These are phyloP conservation scores for Spongispora temasekensis DNA, from an alignment of 1,284 basidiomycete genomes.

Conservation along the genomic window DNA sequence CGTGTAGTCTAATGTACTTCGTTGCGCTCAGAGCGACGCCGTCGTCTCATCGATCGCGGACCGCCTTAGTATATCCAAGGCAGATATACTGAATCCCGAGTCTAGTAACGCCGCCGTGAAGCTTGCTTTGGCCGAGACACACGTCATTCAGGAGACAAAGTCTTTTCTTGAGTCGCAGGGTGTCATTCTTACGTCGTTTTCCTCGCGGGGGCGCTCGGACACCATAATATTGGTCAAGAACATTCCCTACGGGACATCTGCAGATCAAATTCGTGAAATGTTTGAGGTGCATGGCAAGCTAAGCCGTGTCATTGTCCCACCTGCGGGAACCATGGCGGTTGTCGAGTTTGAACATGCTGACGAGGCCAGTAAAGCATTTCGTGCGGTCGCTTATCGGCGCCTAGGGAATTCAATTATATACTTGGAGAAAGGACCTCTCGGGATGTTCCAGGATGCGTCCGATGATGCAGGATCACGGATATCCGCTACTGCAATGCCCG, in stretches of 20 bases:
- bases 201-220: conserved; percentile 62
- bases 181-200: conserved; percentile 61
- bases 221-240: conserved; percentile 95
- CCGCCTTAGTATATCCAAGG: conserved; percentile 81
- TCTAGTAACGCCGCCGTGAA: conserved; percentile 84
- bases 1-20: conserved; percentile 22
- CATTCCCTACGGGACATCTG: conserved; percentile 89
- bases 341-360: conserved; percentile 81
- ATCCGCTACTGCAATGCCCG: conserved; percentile 14
- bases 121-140: conserved; percentile 94
- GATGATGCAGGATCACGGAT: conserved; percentile 15
- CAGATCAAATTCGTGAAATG: conserved; percentile 72
- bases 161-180: conserved; percentile 80
- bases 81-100: conserved; percentile 83
- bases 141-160: conserved; percentile 95
- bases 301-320: conserved; percentile 82
- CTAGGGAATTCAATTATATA: conserved; percentile 91
- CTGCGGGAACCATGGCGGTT: conserved; percentile 92
- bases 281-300: conserved; percentile 82
- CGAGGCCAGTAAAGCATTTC: conserved; percentile 78
- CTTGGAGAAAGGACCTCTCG: conserved; percentile 88
- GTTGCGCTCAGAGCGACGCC: conserved; percentile 74
- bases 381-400: conserved; percentile 83
- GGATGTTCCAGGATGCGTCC: conserved; percentile 62
- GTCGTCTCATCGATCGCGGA: conserved; percentile 83